phyloP scores from a whole-genome alignment of 208 protist species.

The Porcisia deanei region DNA sequence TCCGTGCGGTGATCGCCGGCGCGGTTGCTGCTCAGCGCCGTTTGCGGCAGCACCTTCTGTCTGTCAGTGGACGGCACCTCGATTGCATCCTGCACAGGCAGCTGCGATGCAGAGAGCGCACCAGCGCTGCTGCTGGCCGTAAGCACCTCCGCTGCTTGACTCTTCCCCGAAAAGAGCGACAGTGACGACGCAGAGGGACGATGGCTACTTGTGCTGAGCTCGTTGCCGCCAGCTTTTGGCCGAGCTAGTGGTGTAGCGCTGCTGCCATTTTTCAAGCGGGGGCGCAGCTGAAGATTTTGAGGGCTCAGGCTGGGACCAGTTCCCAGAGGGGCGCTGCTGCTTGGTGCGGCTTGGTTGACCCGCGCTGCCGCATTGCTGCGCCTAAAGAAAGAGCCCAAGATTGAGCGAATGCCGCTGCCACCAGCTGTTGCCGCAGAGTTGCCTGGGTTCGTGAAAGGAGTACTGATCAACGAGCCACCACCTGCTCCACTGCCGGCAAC shows the following conservation, averaged over 20 bases:
- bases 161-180: conserved; percentile 1
- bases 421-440: not conserved
- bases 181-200: not conserved
- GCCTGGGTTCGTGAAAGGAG: conserved; percentile 7
- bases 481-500: not conserved
- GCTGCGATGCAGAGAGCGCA: not conserved
- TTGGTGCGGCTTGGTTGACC: not conserved
- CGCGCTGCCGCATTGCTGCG: not conserved
- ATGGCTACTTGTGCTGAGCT: not conserved
- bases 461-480: not conserved
- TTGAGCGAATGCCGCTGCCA: conserved; percentile 13
- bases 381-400: conserved; percentile 25
- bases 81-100: not conserved
- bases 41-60: not conserved
- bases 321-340: not conserved
- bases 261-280: not conserved
- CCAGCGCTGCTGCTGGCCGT: not conserved
- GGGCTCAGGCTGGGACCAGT: not conserved
- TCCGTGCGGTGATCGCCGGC: conserved; percentile 1
- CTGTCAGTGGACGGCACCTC: not conserved
- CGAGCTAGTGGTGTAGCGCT: conserved; percentile 5
- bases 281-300: not conserved
- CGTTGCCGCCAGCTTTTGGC: not conserved
- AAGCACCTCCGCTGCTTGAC: not conserved
- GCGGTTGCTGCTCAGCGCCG: conserved; percentile 3